Evolutionary conservation across 441 rosid genomes (phyloP).

Genomic region (Metrosideros polymorpha): DNA sequence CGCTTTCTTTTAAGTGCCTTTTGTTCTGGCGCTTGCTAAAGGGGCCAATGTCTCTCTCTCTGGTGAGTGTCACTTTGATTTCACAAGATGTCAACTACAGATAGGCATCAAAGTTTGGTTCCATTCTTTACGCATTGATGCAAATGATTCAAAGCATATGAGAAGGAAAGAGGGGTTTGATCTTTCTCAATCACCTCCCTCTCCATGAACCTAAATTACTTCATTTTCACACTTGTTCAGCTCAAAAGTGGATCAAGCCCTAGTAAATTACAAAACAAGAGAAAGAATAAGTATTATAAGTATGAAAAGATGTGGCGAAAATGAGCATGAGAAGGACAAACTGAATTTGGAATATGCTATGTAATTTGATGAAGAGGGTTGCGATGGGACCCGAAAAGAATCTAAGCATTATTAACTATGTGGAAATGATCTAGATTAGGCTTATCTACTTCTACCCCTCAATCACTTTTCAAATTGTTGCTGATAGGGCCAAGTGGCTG

Average conservation of each 20-base stretch:
- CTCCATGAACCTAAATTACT: background rate
- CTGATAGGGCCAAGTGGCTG: background rate
- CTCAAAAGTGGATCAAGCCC: background rate
- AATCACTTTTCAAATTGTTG: background rate
- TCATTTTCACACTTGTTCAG: background rate
- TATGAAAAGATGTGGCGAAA: background rate
- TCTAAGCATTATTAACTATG: background rate
- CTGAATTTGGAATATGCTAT: background rate
- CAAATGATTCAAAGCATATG: background rate
- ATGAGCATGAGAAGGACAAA: background rate
- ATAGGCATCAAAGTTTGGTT: background rate
- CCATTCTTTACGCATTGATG: background rate
- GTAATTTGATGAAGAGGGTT: background rate
- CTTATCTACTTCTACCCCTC: background rate
- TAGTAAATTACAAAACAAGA: background rate
- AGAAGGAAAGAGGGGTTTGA: background rate
- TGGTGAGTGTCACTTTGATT: background rate
- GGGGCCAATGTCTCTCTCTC: background rate
- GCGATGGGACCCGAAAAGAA: background rate
- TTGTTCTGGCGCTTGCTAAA: background rate
- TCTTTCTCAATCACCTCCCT: background rate
- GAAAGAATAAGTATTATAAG: background rate
- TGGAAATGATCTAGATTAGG: background rate
- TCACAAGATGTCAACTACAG: constrained; percentile 3
- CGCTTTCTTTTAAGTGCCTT: background rate